These are phyloP conservation scores for Begonia peltatifolia DNA, from an alignment of 306 rosid genomes.

Conservation along the genomic window DNA sequence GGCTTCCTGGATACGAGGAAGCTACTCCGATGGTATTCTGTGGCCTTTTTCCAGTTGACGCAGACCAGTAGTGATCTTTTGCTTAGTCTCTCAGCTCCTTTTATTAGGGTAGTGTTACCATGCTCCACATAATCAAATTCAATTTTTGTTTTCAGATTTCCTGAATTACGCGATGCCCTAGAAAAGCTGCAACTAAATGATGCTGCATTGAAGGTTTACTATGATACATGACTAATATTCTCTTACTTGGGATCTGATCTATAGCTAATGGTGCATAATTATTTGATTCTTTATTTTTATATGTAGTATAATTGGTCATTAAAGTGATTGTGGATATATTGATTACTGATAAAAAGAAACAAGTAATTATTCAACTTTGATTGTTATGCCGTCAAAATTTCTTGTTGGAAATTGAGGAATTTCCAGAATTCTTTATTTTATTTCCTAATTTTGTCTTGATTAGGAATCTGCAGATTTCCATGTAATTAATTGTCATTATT, in stretches of 20 bases:
- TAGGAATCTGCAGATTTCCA: too few relatives aligned
- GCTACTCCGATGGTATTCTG: slow-evolving; percentile 96
- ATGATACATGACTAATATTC: neutral
- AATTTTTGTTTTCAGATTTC: slow-evolving; percentile 35
- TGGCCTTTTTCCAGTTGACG: slow-evolving; percentile 95
- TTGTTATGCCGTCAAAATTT: too few relatives aligned
- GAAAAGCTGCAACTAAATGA: slow-evolving; percentile 96
- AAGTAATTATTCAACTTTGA: too few relatives aligned
- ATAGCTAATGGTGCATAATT: neutral
- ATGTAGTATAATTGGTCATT: neutral
- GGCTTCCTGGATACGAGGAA: slow-evolving; percentile 85
- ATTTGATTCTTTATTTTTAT: neutral
- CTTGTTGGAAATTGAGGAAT: neutral
- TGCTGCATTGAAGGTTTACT: slow-evolving; percentile 76
- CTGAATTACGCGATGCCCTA: slow-evolving; percentile 90
- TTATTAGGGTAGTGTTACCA: neutral
- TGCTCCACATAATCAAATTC: neutral
- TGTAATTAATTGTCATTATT: too few relatives aligned
- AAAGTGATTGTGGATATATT: too few relatives aligned
- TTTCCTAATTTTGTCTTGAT: too few relatives aligned
- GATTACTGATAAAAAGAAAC: too few relatives aligned
- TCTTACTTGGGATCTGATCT: too few relatives aligned
- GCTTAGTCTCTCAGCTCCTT: slow-evolving; percentile 10
- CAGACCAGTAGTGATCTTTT: slow-evolving; percentile 69
- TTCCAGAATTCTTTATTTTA: slow-evolving; percentile 1